Percentiles rank a stretch among this genome's conserved stretches.
phyloP scores from a whole-genome alignment of 2,329 filamentous ascomycete species.

The Aureobasidium pullulans region DNA sequence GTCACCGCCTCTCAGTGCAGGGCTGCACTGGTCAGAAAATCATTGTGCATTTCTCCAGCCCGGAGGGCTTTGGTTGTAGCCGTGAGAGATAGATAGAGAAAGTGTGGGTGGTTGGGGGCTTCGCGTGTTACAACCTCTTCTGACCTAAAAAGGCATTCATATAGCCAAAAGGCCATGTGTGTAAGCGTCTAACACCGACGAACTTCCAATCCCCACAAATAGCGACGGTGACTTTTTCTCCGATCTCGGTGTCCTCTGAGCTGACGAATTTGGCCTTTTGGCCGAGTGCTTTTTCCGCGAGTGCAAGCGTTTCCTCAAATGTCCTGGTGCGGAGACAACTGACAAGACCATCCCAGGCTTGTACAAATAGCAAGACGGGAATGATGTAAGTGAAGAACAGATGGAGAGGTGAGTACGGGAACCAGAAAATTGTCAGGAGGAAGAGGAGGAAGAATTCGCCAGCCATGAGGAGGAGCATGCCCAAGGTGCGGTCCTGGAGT shows the following conservation, averaged over 20 bases:
- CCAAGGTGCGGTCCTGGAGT: constrained; percentile 54
- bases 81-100: no score
- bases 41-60: no score
- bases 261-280: constrained; percentile 36
- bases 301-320: constrained; percentile 53
- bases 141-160: constrained; percentile 38
- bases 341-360: constrained; percentile 62
- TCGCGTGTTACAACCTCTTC: background rate
- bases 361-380: constrained; percentile 59
- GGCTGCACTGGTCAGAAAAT: no score
- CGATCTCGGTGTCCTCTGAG: constrained; percentile 24
- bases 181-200: constrained; percentile 31
- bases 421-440: constrained; percentile 47
- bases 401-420: constrained; percentile 45
- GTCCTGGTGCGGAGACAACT: constrained; percentile 62
- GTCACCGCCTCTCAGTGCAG: no score
- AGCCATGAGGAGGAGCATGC: constrained; percentile 27
- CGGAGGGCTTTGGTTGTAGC: no score
- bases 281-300: constrained; percentile 42
- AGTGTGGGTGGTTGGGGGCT: no score
- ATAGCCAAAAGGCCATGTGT: constrained; percentile 43
- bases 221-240: constrained; percentile 22
- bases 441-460: constrained; percentile 40
- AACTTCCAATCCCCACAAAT: constrained; percentile 36
- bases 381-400: constrained; percentile 60